Conservation (phyloP, 2,329 filamentous ascomycete genomes). For the Neofusicoccum parvum region DNA sequence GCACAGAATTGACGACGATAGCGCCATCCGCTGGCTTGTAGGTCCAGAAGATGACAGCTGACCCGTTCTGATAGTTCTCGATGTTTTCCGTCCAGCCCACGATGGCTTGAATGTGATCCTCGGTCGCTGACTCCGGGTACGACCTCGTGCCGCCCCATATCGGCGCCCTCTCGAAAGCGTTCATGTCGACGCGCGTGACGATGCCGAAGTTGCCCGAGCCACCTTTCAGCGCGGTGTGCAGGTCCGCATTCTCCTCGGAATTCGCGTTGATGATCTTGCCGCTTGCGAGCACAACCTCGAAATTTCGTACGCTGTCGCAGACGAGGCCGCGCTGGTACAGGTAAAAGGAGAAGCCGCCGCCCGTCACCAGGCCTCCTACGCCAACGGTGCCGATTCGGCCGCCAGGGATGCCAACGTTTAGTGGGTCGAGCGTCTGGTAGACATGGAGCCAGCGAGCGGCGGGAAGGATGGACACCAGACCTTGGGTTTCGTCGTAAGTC, state of each 20-base stretch:
- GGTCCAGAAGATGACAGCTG: conserved; percentile 31
- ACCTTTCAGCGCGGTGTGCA: conserved; percentile 46
- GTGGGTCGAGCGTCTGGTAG: neutral
- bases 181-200: conserved; percentile 45
- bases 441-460: neutral
- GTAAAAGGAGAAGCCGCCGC: conserved; percentile 34
- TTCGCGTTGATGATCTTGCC: conserved; percentile 43
- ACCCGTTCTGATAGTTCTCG: conserved; percentile 28
- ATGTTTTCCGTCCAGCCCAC: conserved; percentile 25
- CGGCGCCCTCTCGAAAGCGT: conserved; percentile 29
- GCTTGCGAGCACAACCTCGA: conserved; percentile 41
- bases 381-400: conserved; percentile 33
- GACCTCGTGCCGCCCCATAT: neutral
- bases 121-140: neutral
- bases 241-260: conserved; percentile 33
- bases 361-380: conserved; percentile 31
- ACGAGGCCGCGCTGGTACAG: conserved; percentile 29
- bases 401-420: conserved; percentile 22
- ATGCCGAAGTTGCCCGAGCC: conserved; percentile 48
- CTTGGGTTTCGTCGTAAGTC: neutral
- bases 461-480: neutral
- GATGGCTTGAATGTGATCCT: neutral
- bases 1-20: conserved; percentile 28
- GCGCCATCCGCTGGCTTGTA: conserved; percentile 28
- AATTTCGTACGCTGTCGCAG: conserved; percentile 30